Evolutionary conservation across 257 asterid species (phyloP), one percentile per base, ranked within the genome.

Genomic region (Coffea eugenioides): DNA sequence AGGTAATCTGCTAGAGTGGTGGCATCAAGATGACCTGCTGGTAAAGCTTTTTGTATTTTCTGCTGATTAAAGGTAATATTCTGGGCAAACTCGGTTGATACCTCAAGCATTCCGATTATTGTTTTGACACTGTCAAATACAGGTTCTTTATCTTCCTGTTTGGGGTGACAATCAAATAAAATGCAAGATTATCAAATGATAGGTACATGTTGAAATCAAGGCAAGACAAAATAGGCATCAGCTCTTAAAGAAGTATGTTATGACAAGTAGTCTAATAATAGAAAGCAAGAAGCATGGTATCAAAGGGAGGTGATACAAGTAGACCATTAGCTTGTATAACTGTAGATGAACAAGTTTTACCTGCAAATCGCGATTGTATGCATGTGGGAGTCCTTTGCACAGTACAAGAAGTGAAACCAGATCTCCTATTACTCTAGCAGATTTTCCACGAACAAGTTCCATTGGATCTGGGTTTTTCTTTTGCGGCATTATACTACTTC

Each of bases 401-500:
- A 96, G 77, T 21, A 96, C 98, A 84, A 96, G 98, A 80, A 96
- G 95, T 31, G 97, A 83, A 82, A 96, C 98, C 69, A 96, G 85
- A 88, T 96, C 99, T 15, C 99, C 98, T 51, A 96, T 69, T 79
- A 94, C 97, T 86, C 99, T 85, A 56, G 97, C 97, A 82, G 98
- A 96, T 88, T 96, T 96, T 75, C 99, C 99, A 45, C 98, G 93
- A 66, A 96, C 99, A 51, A 96, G 98, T 87, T 94, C 98, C 99
- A 96, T 94, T 14, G 99, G 99, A 69, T 96, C 99, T 73, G 98
- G 99, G 85, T 96, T 96, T 88, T 96, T 94, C 88, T 96, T 96
- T 90, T 96, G 99, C 73, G 98, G 98, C 99, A 96, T 96, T 86
- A 96, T 96, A 82, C 98, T 96, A 90, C 98, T 96, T 77, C 99